Evolutionary conservation across 345 rosid species (phyloP), one percentile per base, ranked within the genome.

Genomic region (Brassica incana): DNA sequence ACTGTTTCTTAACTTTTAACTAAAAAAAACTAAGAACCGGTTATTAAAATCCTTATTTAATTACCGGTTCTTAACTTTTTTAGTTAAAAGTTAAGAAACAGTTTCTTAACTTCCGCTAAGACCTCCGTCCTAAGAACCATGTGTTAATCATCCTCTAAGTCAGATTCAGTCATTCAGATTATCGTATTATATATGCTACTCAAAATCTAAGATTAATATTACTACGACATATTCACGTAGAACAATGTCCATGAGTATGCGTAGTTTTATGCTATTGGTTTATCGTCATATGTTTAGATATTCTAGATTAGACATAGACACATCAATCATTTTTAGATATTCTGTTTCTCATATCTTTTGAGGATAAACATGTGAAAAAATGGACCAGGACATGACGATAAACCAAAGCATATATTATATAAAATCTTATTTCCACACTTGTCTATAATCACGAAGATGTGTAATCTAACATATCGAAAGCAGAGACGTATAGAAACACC

Each of bases 401-500:
- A 59, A 58, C 63, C 63, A 18, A 20, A 16, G n/a, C 61, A 14
- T 50, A 5, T 50, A 12, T 50, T 54, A 58, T 58, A 10, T 60
- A 14, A 25, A 25, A 62, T 30, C 18, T 27, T 62, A 62, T 29
- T 11, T 30, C 40, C 67, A n/a, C 43, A 29, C 7, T 10, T 8
- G 30, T 63, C 40, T 3, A 50, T 50, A 50, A 50, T 50, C 56
- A 16, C 54, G 33, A 69, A 69, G 27, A 69, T 52, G 15, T 52
- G 58, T 67, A 67, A 68, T 7, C 38, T 63, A 12, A 16, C 33
- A 5, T 69, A 61, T 5, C 72, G 25, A 50, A 58, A 33, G 60
- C 20, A 59, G 64, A 40, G 68, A 23, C 43, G 75, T 63, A 35
- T 59, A 65, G 33, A 78, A 71, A 54, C 65, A 64, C 66, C 25